These are phyloP conservation scores for Alectoria sarmentosa DNA, from an alignment of 495 filamentous ascomycete genomes.

Conservation along the genomic window DNA sequence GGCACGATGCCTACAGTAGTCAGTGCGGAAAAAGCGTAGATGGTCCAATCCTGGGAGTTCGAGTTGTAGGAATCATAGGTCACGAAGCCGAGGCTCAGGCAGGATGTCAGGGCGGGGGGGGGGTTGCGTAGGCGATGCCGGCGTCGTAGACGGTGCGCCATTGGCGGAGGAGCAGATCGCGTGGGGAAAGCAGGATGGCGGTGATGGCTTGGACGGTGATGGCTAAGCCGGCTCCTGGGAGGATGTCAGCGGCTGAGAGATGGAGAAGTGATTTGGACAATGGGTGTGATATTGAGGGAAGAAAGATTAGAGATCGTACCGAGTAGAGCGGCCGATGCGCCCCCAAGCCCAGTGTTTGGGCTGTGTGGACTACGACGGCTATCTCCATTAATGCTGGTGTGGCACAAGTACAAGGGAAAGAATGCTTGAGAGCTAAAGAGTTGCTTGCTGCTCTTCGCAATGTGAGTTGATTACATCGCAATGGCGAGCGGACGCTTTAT, in stretches of 20 bases:
- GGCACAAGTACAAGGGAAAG: too few relatives aligned
- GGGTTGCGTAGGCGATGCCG: neutral
- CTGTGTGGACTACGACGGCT: neutral
- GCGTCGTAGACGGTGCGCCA: neutral
- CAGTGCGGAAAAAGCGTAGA: neutral
- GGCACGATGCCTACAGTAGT: neutral
- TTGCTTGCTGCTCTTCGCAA: too few relatives aligned
- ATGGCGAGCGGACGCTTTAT: neutral
- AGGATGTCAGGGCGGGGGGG: neutral
- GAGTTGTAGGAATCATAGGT: neutral
- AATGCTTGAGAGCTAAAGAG: too few relatives aligned
- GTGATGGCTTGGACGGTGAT: neutral
- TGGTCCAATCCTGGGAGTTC: neutral
- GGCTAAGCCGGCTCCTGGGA: neutral
- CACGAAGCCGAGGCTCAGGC: neutral
- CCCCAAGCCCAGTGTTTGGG: neutral
- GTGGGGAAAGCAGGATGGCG: neutral
- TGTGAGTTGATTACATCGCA: neutral
- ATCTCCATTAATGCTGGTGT: neutral
- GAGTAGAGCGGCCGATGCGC: neutral
- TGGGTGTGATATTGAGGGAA: neutral
- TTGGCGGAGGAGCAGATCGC: neutral
- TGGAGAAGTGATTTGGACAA: neutral
- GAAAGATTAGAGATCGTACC: neutral
- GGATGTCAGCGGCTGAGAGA: too few relatives aligned